Evolutionary conservation across 331 rosid genomes (phyloP), one percentile per base, ranked within the genome.

Genomic region (Malus hybrid): DNA sequence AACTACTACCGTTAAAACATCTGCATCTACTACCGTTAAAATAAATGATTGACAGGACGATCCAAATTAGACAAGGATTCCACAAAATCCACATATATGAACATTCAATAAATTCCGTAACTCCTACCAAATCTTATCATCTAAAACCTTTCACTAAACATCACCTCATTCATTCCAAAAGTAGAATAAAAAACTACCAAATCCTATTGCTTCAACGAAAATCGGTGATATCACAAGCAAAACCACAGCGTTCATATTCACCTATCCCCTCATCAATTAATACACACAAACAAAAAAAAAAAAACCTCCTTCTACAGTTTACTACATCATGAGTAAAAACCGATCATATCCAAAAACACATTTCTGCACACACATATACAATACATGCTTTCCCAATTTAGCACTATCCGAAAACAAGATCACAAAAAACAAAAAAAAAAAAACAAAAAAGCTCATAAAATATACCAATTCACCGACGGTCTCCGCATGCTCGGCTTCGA

Each of bases 401-500:
- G 44, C 11, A 36, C 27, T 11, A 42, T 28, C 18, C 68, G n/a
- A 68, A 16, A 76, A 7, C 14, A 27, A 63, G 27, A 36, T 15
- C 48, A 31, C 6, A 3, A 70, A 50, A 24, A 39, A 16, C 0
- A 52, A 18, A 70, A 27, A 16, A 10, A 34, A 6, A 10, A 34
- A 19, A 19, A 64, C 31, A 36, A 14, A 62, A 3, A 27, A 71
- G 39, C 34, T 28, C 7, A 39, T n/a, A 68, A 22, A 19, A n/a
- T 31, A 69, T 57, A 56, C 32, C 61, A 77, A 18, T 57, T 31
- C 66, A 39, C 73, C 32, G 70, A 81, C 89, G 85, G 48, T 1
- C 16, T 85, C 88, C 16, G 52, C 75, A 70, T 39, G 74, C 73
- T 79, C 83, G 15, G 75, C 77, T 16, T 79, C 83, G 2, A 64